These are phyloP conservation scores for Neoscytalidium dimidiatum DNA, from an alignment of 2,329 filamentous ascomycete species.

Conservation along the genomic window DNA sequence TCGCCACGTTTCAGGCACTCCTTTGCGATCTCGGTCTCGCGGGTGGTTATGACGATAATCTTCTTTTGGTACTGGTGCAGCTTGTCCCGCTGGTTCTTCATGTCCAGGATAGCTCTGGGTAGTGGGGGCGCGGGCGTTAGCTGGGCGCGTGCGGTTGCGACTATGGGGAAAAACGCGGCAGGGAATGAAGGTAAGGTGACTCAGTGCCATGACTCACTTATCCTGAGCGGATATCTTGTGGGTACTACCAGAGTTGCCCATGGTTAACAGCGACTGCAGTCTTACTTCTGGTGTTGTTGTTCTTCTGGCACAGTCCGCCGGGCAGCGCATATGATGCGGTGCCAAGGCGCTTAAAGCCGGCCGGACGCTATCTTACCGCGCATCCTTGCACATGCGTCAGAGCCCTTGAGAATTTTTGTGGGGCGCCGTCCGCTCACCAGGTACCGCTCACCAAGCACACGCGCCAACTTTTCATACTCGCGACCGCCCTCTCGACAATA, in stretches of 20 bases:
- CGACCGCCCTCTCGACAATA: not conserved
- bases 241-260: slow-evolving; percentile 66
- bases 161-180: not conserved
- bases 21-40: slow-evolving; percentile 83
- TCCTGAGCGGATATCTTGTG: slow-evolving; percentile 78
- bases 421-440: not conserved
- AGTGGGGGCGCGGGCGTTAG: slow-evolving; percentile 19
- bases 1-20: slow-evolving; percentile 80
- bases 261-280: slow-evolving; percentile 35
- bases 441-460: not conserved
- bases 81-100: slow-evolving; percentile 96
- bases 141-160: not conserved
- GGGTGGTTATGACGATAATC: slow-evolving; percentile 80
- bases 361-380: not conserved
- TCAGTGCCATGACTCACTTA: slow-evolving; percentile 60
- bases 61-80: slow-evolving; percentile 94
- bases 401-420: not conserved
- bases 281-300: not conserved
- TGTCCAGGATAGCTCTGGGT: slow-evolving; percentile 86
- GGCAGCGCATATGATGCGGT: slow-evolving; percentile 7
- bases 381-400: slow-evolving; percentile 1
- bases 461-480: too few species aligned
- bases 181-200: slow-evolving; percentile 21
- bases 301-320: slow-evolving; percentile 10
- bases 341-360: slow-evolving; percentile 5